Percentiles rank a stretch among this genome's conserved stretches.
These are phyloP conservation scores for Hypoxylon lenormandii DNA, from an alignment of 495 filamentous ascomycete species.

Conservation along the genomic window DNA sequence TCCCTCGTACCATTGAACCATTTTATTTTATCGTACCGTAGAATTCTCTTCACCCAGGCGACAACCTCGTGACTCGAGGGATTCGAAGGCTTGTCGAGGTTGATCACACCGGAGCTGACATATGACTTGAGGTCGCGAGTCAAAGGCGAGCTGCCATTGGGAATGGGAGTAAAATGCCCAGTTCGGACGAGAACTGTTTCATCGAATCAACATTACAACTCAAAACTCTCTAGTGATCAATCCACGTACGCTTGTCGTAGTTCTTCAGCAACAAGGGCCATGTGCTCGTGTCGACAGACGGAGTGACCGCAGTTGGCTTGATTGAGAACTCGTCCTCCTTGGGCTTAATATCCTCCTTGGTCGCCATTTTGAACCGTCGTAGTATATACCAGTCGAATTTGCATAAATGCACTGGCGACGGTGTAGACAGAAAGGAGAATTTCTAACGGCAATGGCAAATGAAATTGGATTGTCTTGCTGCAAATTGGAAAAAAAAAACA, in stretches of 20 bases:
- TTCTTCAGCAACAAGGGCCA: constrained; percentile 95
- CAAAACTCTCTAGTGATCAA: neutral
- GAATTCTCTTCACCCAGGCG: constrained; percentile 96
- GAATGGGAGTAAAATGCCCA: constrained; percentile 93
- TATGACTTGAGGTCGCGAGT: constrained; percentile 95
- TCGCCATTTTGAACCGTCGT: constrained; percentile 63
- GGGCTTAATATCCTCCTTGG: constrained; percentile 70
- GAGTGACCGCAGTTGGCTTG: constrained; percentile 82
- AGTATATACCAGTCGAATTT: constrained; percentile 27
- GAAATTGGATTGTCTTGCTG: constrained; percentile 24
- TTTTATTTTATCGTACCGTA: constrained; percentile 70
- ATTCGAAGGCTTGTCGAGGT: constrained; percentile 97
- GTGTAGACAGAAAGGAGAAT: constrained; percentile 31
- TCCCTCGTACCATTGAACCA: neutral
- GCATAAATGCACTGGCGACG: constrained; percentile 29
- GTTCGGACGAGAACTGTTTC: constrained; percentile 81
- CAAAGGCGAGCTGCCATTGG: constrained; percentile 83
- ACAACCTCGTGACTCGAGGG: constrained; percentile 98
- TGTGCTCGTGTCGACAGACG: constrained; percentile 77
- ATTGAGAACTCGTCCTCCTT: constrained; percentile 81
- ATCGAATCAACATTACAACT: constrained; percentile 13
- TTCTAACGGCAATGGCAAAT: constrained; percentile 40
- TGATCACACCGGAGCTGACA: constrained; percentile 95
- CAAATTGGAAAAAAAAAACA: constrained; percentile 43
- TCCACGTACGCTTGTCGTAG: constrained; percentile 71